Evolutionary conservation across 305 asterid genomes (phyloP), one percentile per base, ranked within the genome.

Genomic region (Fraxinus ornus): DNA sequence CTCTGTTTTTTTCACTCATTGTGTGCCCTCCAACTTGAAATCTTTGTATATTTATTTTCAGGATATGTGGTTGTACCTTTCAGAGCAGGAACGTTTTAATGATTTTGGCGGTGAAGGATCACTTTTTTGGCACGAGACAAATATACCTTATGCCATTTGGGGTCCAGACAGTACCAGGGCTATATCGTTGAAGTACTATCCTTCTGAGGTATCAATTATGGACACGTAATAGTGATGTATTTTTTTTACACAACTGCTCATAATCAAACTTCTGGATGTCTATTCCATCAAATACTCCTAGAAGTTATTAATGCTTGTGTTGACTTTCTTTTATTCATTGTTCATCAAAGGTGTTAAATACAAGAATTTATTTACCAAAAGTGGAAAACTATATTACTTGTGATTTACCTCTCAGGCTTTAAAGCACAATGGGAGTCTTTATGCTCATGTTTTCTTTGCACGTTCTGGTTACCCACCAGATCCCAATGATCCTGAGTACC

Each of bases 41-140:
- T 55, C 52, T 39, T 36, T 78, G 41, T 70, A 73, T 79, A 2
- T 37, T 78, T 80, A 60, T 84, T 83, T 83, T 82, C 55, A 95
- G 99, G 99, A 96, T 87, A 91, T 96, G 98, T 96, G 97, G 97
- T 64, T 94, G 73, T 96, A 94, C 88, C 90, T 96, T 77, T 96
- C 99, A 2, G 95, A 91, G 71, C 86, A 91, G 78, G 94, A 94
- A 79, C 89, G 83, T 5, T 93, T 96, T 80, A 87, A 84, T 82
- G 98, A 96, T 87, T 95, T 96, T 75, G 89, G 97, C 39, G 92
- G 78, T 87, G 98, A 95, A 89, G 82, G 88, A 78, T 92, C 97
- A 77, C 97, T 93, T 77, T 84, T 90, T 81, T 95, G 99, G 99
- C 97, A 95, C 55, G 99, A 95, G 91, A 90, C 98, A 39, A 94